These are phyloP conservation scores for Komagataella populi DNA, from an alignment of 805 yeast genomes.

Conservation along the genomic window DNA sequence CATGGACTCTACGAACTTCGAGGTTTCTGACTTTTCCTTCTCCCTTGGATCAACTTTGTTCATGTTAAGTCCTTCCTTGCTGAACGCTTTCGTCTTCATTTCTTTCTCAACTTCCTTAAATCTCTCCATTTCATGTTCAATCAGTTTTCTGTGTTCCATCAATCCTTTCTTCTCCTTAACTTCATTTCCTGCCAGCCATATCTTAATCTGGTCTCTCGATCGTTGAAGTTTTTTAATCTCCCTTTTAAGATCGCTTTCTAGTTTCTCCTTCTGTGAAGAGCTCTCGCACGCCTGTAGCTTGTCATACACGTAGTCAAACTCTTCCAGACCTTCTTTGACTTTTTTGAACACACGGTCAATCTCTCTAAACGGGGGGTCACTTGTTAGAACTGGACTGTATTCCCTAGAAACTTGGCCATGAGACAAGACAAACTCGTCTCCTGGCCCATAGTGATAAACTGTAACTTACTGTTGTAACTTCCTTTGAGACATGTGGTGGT, in stretches of 20 bases:
- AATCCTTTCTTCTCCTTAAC: conserved; percentile 79
- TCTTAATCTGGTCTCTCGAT: conserved; percentile 87
- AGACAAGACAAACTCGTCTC: neutral
- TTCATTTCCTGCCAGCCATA: conserved; percentile 85
- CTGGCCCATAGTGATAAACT: neutral
- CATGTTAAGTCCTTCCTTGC: conserved; percentile 81
- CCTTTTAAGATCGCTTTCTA: conserved; percentile 83
- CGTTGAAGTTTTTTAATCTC: conserved; percentile 92
- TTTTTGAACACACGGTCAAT: conserved; percentile 88
- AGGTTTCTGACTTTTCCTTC: conserved; percentile 62
- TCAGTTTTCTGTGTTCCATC: conserved; percentile 60
- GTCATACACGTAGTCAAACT: conserved; percentile 76
- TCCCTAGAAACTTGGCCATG: neutral
- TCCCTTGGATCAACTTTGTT: conserved; percentile 65
- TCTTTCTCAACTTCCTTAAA: conserved; percentile 90
- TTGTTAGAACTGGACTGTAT: conserved; percentile 1
- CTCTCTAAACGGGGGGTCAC: conserved; percentile 27
- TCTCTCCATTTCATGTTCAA: conserved; percentile 81
- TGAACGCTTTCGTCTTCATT: conserved; percentile 87
- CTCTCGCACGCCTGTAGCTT: conserved; percentile 73
- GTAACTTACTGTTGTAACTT: conserved; percentile 33
- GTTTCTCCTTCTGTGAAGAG: conserved; percentile 82
- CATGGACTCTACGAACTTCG: conserved; percentile 52
- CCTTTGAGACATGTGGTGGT: conserved; percentile 27
- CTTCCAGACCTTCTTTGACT: conserved; percentile 81